A percentile compares a stretch with the other conserved stretches of the same genome.
These are phyloP conservation scores for Rhodotorula diobovata DNA, from an alignment of 768 basidiomycete species.

Conservation along the genomic window DNA sequence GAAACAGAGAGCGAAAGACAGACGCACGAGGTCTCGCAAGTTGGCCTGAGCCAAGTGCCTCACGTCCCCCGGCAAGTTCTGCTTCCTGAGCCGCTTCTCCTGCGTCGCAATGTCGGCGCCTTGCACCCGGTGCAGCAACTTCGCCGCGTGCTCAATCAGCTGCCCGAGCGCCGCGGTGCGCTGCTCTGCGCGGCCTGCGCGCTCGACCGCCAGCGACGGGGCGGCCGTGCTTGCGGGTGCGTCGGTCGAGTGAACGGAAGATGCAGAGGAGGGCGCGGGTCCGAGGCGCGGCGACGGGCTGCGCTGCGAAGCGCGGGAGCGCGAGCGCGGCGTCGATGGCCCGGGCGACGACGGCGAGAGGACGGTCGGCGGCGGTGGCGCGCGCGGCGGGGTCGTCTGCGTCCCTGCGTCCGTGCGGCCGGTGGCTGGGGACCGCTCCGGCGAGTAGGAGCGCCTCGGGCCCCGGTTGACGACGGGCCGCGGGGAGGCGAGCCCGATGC, in stretches of 20 bases:
- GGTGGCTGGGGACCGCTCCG: too few relatives aligned
- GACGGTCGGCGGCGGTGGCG: neutral
- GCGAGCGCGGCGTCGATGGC: neutral
- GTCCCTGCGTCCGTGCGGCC: too few relatives aligned
- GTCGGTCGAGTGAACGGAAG: neutral
- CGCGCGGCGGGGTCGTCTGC: neutral
- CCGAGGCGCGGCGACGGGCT: neutral
- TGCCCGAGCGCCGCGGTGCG: constrained; percentile 45
- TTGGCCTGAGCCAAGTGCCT: constrained; percentile 79
- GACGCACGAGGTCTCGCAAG: constrained; percentile 62
- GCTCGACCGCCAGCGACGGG: too few relatives aligned
- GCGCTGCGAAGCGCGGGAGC: neutral
- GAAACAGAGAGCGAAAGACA: neutral
- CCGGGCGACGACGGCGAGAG: neutral
- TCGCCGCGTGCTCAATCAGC: constrained; percentile 54
- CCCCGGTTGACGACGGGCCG: neutral
- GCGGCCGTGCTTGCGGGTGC: neutral
- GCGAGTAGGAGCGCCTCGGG: neutral
- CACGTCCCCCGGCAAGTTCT: constrained; percentile 75
- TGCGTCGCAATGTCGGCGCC: constrained; percentile 81
- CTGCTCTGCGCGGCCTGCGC: neutral
- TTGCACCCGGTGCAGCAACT: constrained; percentile 61
- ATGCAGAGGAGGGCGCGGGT: neutral
- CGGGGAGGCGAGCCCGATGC: neutral
- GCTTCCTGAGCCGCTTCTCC: constrained; percentile 82